A percentile compares a stretch with the other conserved stretches of the same genome.
These are phyloP conservation scores for Zoysia matrella DNA, from an alignment of 202 grass and related monocot species.

Conservation along the genomic window DNA sequence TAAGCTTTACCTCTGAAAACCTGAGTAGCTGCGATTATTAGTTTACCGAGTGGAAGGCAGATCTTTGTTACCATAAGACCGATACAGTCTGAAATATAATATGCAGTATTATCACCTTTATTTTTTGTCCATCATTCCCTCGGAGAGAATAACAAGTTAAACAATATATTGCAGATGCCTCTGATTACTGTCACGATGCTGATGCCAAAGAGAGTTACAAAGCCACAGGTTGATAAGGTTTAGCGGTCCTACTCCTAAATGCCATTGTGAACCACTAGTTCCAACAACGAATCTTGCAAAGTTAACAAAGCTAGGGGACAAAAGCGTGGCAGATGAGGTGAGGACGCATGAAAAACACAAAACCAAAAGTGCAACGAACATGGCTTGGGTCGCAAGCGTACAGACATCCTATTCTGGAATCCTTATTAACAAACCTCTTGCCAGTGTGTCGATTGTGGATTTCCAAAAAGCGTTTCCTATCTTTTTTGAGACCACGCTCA, in stretches of 20 bases:
- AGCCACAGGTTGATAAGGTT: conserved; percentile 30
- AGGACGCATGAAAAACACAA: too few species aligned
- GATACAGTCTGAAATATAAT: not conserved
- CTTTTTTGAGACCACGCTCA: conserved; percentile 30
- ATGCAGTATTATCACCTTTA: not conserved
- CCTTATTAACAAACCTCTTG: conserved; percentile 40
- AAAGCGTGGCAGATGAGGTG: too few species aligned
- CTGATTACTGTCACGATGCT: conserved; percentile 27
- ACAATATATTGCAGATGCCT: conserved; percentile 3
- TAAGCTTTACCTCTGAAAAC: conserved; percentile 10
- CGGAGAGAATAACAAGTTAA: not conserved
- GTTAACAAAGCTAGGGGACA: too few species aligned
- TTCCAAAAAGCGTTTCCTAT: conserved; percentile 38
- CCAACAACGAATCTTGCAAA: not conserved
- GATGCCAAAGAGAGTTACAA: conserved; percentile 1
- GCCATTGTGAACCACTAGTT: conserved; percentile 51
- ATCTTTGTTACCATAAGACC: not conserved
- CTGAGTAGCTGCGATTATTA: not conserved
- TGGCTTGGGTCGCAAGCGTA: conserved; percentile 24
- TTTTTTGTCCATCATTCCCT: conserved; percentile 14
- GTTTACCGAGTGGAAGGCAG: conserved; percentile 6
- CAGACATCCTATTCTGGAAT: conserved; percentile 47
- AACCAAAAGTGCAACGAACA: not conserved
- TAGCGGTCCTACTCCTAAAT: conserved; percentile 31
- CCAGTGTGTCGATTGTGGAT: conserved; percentile 43